These are phyloP conservation scores for Ascodesmis nigricans DNA, from an alignment of 495 filamentous ascomycete species.

Conservation along the genomic window DNA sequence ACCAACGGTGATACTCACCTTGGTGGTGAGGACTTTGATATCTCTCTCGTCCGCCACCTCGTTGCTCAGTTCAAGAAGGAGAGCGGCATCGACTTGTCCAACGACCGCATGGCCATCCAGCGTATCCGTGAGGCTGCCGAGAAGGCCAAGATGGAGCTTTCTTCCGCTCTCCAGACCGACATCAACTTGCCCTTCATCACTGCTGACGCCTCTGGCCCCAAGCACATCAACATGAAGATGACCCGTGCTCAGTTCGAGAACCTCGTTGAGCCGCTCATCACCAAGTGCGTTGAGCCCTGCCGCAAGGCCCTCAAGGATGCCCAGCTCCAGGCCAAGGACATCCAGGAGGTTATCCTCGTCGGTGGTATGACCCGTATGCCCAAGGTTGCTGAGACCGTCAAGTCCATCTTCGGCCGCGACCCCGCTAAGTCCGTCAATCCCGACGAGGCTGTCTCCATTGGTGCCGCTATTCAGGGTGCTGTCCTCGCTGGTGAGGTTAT, in stretches of 20 bases:
- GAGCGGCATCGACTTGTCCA: slow-evolving; percentile 69
- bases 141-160: slow-evolving; percentile 99
- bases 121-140: slow-evolving; percentile 97
- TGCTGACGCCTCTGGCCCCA: slow-evolving; percentile 78
- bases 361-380: slow-evolving; percentile 99
- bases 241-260: slow-evolving; percentile 79
- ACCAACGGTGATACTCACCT: slow-evolving; percentile 97
- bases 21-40: slow-evolving; percentile 97
- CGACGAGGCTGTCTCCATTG: slow-evolving; percentile 96
- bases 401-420: slow-evolving; percentile 92
- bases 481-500: slow-evolving; percentile 93
- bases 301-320: slow-evolving; percentile 97
- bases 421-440: slow-evolving; percentile 98
- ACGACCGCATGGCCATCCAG: slow-evolving; percentile 97
- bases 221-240: slow-evolving; percentile 94
- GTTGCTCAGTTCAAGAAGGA: slow-evolving; percentile 94
- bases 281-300: slow-evolving; percentile 69
- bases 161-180: slow-evolving; percentile 87
- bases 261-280: slow-evolving; percentile 81
- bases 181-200: slow-evolving; percentile 99
- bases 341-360: slow-evolving; percentile 96
- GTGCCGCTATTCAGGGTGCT: slow-evolving; percentile 93
- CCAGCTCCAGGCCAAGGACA: slow-evolving; percentile 77
- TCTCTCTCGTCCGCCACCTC: slow-evolving; percentile 80
- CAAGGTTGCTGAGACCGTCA: slow-evolving; percentile 93